phyloP scores from a whole-genome alignment of 495 filamentous ascomycete species.

The Daldinia concentrica region DNA sequence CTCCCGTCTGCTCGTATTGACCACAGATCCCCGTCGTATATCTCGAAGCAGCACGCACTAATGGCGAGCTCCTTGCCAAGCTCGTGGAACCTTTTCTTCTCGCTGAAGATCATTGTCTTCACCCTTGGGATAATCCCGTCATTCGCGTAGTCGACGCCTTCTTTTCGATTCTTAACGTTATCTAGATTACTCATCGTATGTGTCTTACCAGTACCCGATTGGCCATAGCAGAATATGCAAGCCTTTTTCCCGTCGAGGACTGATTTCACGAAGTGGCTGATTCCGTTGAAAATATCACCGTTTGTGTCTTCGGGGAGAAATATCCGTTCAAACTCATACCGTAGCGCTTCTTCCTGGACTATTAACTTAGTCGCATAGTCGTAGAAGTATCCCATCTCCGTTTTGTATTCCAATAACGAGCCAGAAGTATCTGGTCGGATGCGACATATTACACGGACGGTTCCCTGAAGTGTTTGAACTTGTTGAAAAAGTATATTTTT shows the following conservation, averaged over 20 bases:
- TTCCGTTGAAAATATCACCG: constrained; percentile 87
- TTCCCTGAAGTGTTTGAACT: constrained; percentile 92
- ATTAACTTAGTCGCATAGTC: constrained; percentile 65
- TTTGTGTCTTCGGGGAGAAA: constrained; percentile 81
- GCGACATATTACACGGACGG: constrained; percentile 95
- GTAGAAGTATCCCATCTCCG: constrained; percentile 54
- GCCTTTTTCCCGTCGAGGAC: constrained; percentile 96
- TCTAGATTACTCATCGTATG: constrained; percentile 91
- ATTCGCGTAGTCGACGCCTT: constrained; percentile 82
- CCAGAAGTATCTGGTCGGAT: constrained; percentile 75
- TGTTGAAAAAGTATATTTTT: constrained; percentile 91
- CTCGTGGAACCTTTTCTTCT: constrained; percentile 76
- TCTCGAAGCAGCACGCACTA: constrained; percentile 92
- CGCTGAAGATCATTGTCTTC: constrained; percentile 88
- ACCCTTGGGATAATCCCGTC: constrained; percentile 96
- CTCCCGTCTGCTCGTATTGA: constrained; percentile 81
- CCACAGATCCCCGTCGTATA: constrained; percentile 94
- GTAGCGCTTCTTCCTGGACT: constrained; percentile 65
- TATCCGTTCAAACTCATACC: constrained; percentile 90
- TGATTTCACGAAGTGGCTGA: constrained; percentile 90
- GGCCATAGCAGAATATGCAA: constrained; percentile 97
- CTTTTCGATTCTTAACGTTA: constrained; percentile 4
- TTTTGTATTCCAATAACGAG: constrained; percentile 75
- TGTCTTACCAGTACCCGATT: constrained; percentile 96
- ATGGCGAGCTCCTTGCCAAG: constrained; percentile 90